Base-by-base conservation (phyloP, 768 basidiomycete genomes). In the Dacryopinax spathularia region DNA sequence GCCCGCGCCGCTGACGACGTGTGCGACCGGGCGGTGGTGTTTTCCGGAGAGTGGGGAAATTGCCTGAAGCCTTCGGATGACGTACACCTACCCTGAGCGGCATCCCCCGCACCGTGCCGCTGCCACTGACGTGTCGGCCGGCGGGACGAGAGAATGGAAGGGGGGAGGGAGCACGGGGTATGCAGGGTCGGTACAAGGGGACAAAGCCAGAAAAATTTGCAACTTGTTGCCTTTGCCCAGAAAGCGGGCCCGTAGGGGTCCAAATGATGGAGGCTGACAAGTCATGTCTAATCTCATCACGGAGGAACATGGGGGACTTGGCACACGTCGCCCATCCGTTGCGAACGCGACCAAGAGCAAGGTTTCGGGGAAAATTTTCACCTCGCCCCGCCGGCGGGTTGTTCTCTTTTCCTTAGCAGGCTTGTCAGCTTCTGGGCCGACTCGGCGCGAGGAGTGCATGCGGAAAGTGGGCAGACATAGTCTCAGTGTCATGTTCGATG, bases 331-430 rank as follows among this genome's bases (percentile, higher is more conserved):
- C n/a, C n/a, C n/a, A 10, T 22, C n/a, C 43, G 43, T 56, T 31
- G 48, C 48, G 29, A 56, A 3, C 20, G 29, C 15, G 48, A 56
- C 48, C 22, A n/a, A 56, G 48, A 56, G 13, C 15, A n/a, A 27
- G 48, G 48, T 56, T 56, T 56, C 48, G 48, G 48, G 20, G 5
- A 56, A 56, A 56, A 56, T 56, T 56, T 56, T 56, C 48, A 56
- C 48, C 18, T 56, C 48, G 48, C 25, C 9, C 48, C 9, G 25
- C 48, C 25, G 48, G 25, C 18, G 39, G 16, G 39, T 22, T 56
- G 48, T 29, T 25, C 6, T 56, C 31, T 3, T 31, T 56, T 56
- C 25, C 29, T 27, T 27, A 22, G 3, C 48, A 56, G 31, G 25
- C 31, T 25, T 31, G 25, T 25, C 25, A 5, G 10, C n/a, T 10